A percentile compares a stretch with the other conserved stretches of the same genome.
These are phyloP conservation scores for Cordyceps javanica DNA, from an alignment of 2,329 filamentous ascomycete species.

Conservation along the genomic window DNA sequence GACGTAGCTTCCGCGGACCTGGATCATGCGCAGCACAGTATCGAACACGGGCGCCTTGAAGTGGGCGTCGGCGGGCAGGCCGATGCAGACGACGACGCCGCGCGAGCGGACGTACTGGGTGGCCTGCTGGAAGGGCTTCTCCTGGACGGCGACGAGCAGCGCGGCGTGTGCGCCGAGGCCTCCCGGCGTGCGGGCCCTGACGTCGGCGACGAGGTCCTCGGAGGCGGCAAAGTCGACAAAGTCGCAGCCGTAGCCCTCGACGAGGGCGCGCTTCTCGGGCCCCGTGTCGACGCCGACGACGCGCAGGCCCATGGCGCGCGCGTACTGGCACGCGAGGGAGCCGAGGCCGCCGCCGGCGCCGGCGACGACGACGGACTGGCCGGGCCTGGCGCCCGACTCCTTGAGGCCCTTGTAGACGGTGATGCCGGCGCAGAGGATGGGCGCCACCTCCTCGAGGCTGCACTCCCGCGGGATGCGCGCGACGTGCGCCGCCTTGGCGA, in stretches of 20 bases:
- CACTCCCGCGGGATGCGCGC: conserved; percentile 74
- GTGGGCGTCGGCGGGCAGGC: conserved; percentile 73
- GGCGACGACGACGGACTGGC: conserved; percentile 66
- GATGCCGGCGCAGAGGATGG: conserved; percentile 77
- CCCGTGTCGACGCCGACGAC: conserved; percentile 79
- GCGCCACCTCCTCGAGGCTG: conserved; percentile 69
- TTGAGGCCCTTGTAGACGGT: conserved; percentile 82
- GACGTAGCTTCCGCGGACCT: conserved; percentile 88
- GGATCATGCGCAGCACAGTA: conserved; percentile 83
- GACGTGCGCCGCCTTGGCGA: conserved; percentile 81
- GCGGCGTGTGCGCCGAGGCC: conserved; percentile 80
- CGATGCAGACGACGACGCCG: conserved; percentile 82
- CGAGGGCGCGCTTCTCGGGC: conserved; percentile 70
- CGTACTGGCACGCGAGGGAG: conserved; percentile 72
- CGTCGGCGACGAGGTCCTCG: conserved; percentile 75
- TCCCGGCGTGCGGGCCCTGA: conserved; percentile 73
- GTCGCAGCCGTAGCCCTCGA: conserved; percentile 62
- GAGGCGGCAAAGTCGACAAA: conserved; percentile 77
- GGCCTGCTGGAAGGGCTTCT: conserved; percentile 95
- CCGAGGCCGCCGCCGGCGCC: conserved; percentile 71
- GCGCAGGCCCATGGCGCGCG: conserved; percentile 80
- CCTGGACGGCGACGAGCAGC: conserved; percentile 75
- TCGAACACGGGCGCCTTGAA: conserved; percentile 83
- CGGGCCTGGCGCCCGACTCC: conserved; percentile 56
- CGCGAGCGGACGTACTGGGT: conserved; percentile 78